Percentiles rank a stretch among this genome's conserved stretches.
Evolutionary conservation across 768 basidiomycete species (phyloP).

Genomic region (Tylopilus balloui): DNA sequence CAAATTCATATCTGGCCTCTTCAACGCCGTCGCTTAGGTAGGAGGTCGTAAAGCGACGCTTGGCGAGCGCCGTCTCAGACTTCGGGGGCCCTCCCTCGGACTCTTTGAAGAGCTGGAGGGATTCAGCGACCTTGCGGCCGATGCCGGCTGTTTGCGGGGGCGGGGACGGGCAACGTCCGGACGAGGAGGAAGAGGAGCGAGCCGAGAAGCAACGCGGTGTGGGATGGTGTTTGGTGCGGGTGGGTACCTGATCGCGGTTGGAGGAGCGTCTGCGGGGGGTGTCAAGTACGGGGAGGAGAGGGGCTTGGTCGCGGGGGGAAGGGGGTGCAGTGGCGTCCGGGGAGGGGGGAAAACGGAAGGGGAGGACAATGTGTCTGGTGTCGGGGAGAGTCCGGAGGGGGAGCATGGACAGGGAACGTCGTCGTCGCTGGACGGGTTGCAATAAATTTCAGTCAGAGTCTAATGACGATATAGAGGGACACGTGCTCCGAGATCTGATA

Average conservation of each 20-base stretch:
- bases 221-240: constrained; percentile 31
- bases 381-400: neutral
- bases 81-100: constrained; percentile 40
- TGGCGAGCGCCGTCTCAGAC: constrained; percentile 24
- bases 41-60: constrained; percentile 31
- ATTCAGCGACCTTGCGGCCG: constrained; percentile 80
- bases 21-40: constrained; percentile 51
- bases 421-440: constrained; percentile 2
- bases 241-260: neutral
- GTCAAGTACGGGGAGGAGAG: constrained; percentile 35
- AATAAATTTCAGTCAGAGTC: constrained; percentile 18
- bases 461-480: constrained; percentile 37
- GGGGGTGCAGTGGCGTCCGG: neutral
- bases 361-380: too few relatives aligned
- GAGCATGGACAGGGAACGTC: neutral
- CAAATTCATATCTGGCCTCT: constrained; percentile 72
- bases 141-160: constrained; percentile 39
- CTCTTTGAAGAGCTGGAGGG: constrained; percentile 79
- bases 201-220: constrained; percentile 32
- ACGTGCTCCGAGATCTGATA: constrained; percentile 30
- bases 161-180: constrained; percentile 3
- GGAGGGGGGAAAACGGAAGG: neutral
- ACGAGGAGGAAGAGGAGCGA: constrained; percentile 21
- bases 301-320: constrained; percentile 5
- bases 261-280: constrained; percentile 18